phyloP scores from a whole-genome alignment of 2,329 filamentous ascomycete species.

The Gliomastix tumulicola region DNA sequence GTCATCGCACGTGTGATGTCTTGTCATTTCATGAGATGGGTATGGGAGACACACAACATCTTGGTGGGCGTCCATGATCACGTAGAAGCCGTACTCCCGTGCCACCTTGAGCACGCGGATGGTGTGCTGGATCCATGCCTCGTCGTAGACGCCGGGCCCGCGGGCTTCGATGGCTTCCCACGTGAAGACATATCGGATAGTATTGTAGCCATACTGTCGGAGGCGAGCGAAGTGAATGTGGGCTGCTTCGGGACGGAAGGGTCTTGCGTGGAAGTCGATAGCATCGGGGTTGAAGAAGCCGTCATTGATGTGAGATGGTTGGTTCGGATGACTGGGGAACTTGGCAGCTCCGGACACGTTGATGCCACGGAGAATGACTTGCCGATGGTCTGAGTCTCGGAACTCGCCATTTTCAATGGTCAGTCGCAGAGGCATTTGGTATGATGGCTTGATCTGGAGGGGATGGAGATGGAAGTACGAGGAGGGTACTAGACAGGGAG shows the following conservation, averaged over 20 bases:
- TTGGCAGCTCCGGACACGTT: conserved; percentile 91
- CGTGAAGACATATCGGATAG: conserved; percentile 92
- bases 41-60: too few relatives aligned
- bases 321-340: conserved; percentile 71
- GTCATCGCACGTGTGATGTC: too few relatives aligned
- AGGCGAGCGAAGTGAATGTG: conserved; percentile 80
- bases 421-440: conserved; percentile 65
- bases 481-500: too few relatives aligned
- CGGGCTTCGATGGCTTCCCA: conserved; percentile 98
- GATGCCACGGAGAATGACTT: conserved; percentile 86
- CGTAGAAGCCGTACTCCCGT: conserved; percentile 85
- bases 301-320: conserved; percentile 70
- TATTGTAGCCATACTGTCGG: conserved; percentile 89
- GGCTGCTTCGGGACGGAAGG: conserved; percentile 77
- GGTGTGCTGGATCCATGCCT: conserved; percentile 87
- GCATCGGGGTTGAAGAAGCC: conserved; percentile 89
- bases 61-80: conserved; percentile 99
- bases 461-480: too few relatives aligned
- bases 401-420: conserved; percentile 82
- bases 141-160: conserved; percentile 87
- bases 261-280: conserved; percentile 80
- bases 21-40: too few relatives aligned
- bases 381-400: conserved; percentile 71
- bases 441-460: too few relatives aligned
- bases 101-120: conserved; percentile 77